These are phyloP conservation scores for Pulveroboletus frians DNA, from an alignment of 768 basidiomycete species.

Conservation along the genomic window DNA sequence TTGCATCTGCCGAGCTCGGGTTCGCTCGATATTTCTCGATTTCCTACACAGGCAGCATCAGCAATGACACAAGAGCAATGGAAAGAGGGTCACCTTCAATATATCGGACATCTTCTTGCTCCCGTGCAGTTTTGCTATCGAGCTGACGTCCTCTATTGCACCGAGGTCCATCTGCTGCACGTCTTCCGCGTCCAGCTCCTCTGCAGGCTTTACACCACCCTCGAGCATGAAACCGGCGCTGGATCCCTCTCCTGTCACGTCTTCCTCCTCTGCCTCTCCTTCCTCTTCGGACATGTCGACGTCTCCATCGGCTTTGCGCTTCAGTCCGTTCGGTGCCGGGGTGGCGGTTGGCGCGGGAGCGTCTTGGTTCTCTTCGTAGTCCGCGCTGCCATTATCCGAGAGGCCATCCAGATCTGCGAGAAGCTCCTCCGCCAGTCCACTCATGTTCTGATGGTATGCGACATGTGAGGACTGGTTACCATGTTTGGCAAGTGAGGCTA, in stretches of 20 bases:
- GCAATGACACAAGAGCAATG: neutral
- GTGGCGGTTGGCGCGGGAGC: slow-evolving; percentile 19
- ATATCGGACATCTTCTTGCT: slow-evolving; percentile 88
- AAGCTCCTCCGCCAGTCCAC: slow-evolving; percentile 85
- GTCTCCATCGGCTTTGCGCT: slow-evolving; percentile 58
- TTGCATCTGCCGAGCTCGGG: slow-evolving; percentile 74
- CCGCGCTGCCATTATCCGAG: slow-evolving; percentile 57
- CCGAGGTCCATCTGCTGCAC: slow-evolving; percentile 93
- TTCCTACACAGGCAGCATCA: slow-evolving; percentile 48
- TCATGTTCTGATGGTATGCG: slow-evolving; percentile 41
- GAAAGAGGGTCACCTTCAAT: slow-evolving; percentile 51
- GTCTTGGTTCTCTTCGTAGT: slow-evolving; percentile 41
- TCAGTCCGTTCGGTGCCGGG: slow-evolving; percentile 35
- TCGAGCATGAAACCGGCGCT: slow-evolving; percentile 65
- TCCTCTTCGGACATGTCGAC: slow-evolving; percentile 56
- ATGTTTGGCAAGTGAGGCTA: neutral
- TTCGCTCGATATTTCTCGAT: slow-evolving; percentile 80
- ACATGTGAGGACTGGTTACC: slow-evolving; percentile 1
- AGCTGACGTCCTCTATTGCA: slow-evolving; percentile 76
- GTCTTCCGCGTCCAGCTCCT: slow-evolving; percentile 90
- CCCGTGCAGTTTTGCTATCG: slow-evolving; percentile 83
- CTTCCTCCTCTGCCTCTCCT: slow-evolving; percentile 39
- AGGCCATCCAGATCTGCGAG: slow-evolving; percentile 88
- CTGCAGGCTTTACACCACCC: slow-evolving; percentile 89
- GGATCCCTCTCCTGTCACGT: slow-evolving; percentile 35